Evolutionary conservation across 257 asterid species (phyloP), one percentile per base, ranked within the genome.

Genomic region (Anisodus acutangulus): DNA sequence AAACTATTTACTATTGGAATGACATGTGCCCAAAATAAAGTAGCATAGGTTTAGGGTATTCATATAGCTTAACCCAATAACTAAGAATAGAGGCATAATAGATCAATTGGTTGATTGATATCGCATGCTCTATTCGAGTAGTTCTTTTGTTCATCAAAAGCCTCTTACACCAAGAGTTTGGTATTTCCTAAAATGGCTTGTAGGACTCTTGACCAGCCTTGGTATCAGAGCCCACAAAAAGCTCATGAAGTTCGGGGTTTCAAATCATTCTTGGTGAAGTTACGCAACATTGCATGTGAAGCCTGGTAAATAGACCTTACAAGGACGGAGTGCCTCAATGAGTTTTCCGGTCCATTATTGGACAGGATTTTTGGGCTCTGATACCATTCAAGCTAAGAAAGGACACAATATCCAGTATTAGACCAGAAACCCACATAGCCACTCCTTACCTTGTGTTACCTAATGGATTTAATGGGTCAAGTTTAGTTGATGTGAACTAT

Each of bases 241-340:
- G 80, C 80, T 72, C 59, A 19, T 10, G 41, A 47, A 47, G 80
- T 72, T 72, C 5, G 19, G 72, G n/a, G 80, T 11, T 31, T 49
- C 60, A 2, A 49, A 6, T 49, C 80, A 12, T 49, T 39, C 41
- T 74, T 47, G 19, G 7, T 3, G 10, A 74, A 49, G 45, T 74
- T 74, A 22, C 19, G 16, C 22, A 72, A 49, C 22, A 6, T 74
- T 26, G 45, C 81, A 72, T 22, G 45, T 0, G 62, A 47, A 74
- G 45, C 81, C 13, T 74, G 45, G 45, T 22, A 74, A 74, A 74
- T 22, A 70, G 45, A 19, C 11, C 22, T 49, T 4, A n/a, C 58
- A 45, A 49, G 59, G 43, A 47, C 54, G 19, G 6, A 19, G 81
- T 22, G 81, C 43, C 19, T 74, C 12, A 19, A 49, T 12, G n/a